These are phyloP conservation scores for Ligustrum vulgare DNA, from an alignment of 257 asterid species.

Conservation along the genomic window DNA sequence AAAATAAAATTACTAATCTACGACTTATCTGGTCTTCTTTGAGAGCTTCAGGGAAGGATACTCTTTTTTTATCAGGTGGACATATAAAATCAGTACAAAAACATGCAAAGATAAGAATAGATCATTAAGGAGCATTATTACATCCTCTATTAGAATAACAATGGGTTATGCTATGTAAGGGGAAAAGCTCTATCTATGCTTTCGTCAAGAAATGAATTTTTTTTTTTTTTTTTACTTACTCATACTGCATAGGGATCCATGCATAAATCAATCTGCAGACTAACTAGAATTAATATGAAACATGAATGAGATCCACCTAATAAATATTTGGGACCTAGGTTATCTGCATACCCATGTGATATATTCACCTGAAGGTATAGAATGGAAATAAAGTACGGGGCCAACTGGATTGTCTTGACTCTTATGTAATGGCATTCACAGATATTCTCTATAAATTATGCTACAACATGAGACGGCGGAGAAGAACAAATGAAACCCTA, in stretches of 20 bases:
- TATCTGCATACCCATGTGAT: background rate
- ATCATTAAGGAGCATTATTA: background rate
- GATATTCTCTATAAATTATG: too few relatives aligned
- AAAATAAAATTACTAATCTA: background rate
- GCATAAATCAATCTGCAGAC: background rate
- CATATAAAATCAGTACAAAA: background rate
- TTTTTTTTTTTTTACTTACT: background rate
- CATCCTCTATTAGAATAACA: background rate
- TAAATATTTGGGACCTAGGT: background rate
- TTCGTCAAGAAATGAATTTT: background rate
- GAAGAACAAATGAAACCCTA: background rate
- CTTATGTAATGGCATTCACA: background rate
- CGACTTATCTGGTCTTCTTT: background rate
- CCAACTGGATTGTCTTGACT: background rate
- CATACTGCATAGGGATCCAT: background rate
- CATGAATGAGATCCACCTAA: background rate
- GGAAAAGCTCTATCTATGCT: background rate
- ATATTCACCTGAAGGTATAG: background rate
- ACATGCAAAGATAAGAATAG: background rate
- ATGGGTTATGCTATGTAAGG: background rate
- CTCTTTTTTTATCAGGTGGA: slow-evolving; percentile 4
- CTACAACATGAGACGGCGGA: background rate
- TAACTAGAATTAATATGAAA: background rate
- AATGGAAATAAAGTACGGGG: background rate
- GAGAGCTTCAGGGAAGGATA: slow-evolving; percentile 16